Base-by-base conservation (phyloP, 345 rosid genomes). In the Bruguiera gymnorhiza region DNA sequence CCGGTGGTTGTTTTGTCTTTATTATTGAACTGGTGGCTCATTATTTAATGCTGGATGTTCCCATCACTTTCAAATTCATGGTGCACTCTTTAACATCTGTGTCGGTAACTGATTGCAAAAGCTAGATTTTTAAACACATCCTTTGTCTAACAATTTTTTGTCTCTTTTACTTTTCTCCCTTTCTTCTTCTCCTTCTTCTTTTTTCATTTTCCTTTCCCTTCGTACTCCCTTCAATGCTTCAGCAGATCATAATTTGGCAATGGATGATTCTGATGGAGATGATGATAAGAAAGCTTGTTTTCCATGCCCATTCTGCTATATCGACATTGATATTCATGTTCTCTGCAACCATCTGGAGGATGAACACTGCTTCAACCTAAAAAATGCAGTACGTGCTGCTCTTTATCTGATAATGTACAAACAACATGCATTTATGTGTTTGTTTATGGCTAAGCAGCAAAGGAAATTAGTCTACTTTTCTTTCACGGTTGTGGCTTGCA, bases 321-420 rank as follows among this genome's bases (percentile, higher is more conserved):
- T 82, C 65, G 86, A 84, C 15, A 78, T 83, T 53, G 86, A 86
- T 65, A 50, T 83, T 36, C 75, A 78, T 62, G 34, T 63, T 54
- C 69, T 88, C 34, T 84, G 89, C 53, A 73, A 64, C 73, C 89
- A 84, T 70, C 77, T 84, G 72, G 86, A 78, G 76, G 85, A 86
- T 26, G 88, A 84, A 34, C 92, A 88, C 78, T 82, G 82, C 81
- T 88, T 88, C 73, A 81, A 81, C 77, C 78, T 86, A 60, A 84
- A 76, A 81, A 75, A 84, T 76, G 83, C 89, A 4, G 88, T 84
- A 86, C 26, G 82, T 80, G 39, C 55, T 70, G 76, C 52, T 53
- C 70, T 71, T 69, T 65, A 27, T 65, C 34, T 55, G 39, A 20
- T 69, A 8, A 5, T 13, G 4, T 8, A 21, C 31, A 20, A 5